Base-by-base conservation (phyloP, 306 rosid genomes). In the Neltuma alba region DNA sequence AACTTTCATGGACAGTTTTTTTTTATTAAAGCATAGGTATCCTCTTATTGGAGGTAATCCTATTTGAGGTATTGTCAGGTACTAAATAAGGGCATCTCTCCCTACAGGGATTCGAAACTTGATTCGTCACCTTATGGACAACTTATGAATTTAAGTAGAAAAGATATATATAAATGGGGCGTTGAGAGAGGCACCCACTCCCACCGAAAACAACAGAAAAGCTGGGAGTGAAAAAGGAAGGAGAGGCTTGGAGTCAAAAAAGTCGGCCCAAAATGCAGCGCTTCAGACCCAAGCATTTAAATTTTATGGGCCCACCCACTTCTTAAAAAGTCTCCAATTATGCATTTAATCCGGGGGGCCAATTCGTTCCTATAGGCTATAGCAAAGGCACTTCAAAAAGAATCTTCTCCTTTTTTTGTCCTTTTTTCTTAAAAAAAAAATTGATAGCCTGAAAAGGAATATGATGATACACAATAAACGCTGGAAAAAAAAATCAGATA, bases 111-210 rank as follows among this genome's bases (percentile, higher is more conserved):
- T n/a, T n/a, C n/a, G n/a, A n/a, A n/a, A n/a, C n/a, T n/a, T n/a
- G n/a, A n/a, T n/a, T n/a, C n/a, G n/a, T n/a, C n/a, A n/a, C n/a
- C n/a, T n/a, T n/a, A n/a, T 41, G 45, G 12, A 20, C 11, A 50
- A 20, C 20, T 1, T 0, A 2, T 20, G 9, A 16, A 7, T 7
- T 7, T 6, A 7, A 58, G 27, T 10, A 3, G 0, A 1, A 12
- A 13, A 27, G 4, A 25, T 58, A 27, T 4, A 25, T 58, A 27
- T 4, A 14, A 58, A 58, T 20, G 3, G 34, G 34, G 1, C 20
- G 20, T 58, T 27, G 47, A 52, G 75, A 66, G 54, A 31, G 78
- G 58, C 38, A 75, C 77, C 85, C 58, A 72, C 54, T 76, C 85
- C 85, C 74, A 84, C 85, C 77, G 25, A 81, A 72, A 38, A 23